These are phyloP conservation scores for Salix exigua DNA, from an alignment of 345 rosid genomes.

Conservation along the genomic window DNA sequence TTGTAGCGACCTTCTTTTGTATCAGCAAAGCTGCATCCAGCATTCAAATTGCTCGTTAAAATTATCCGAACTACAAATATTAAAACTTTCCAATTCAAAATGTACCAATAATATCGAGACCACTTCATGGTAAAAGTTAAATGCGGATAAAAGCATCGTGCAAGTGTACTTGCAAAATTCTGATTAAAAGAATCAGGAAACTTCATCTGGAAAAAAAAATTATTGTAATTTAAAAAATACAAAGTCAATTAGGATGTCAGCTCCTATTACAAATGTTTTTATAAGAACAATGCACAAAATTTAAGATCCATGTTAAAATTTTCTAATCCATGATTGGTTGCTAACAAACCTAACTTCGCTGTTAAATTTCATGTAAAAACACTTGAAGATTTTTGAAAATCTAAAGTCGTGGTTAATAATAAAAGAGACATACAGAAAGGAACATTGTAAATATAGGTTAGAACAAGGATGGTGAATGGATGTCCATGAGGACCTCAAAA, in stretches of 20 bases:
- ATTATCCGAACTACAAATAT: neutral
- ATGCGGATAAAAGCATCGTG: neutral
- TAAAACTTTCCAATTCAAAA: neutral
- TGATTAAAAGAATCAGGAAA: neutral
- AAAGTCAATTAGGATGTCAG: neutral
- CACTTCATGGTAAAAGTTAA: neutral
- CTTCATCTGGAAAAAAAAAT: neutral
- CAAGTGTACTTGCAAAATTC: neutral
- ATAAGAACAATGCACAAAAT: neutral
- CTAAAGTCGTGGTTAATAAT: too few species aligned
- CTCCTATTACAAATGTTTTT: neutral
- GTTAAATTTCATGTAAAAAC: too few species aligned
- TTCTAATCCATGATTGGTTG: too few species aligned
- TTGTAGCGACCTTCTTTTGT: conserved; percentile 94
- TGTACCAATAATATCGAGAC: neutral
- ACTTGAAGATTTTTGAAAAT: too few species aligned
- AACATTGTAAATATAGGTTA: too few species aligned
- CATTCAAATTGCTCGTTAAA: conserved; percentile 6
- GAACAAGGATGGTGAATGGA: too few species aligned
- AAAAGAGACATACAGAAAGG: too few species aligned
- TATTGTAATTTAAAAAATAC: neutral
- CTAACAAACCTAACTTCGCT: too few species aligned
- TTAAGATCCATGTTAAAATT: neutral
- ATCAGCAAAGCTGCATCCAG: conserved; percentile 82
- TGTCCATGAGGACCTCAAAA: too few species aligned